These are phyloP conservation scores for Porodaedalea pini DNA, from an alignment of 1,284 basidiomycete genomes.

Conservation along the genomic window DNA sequence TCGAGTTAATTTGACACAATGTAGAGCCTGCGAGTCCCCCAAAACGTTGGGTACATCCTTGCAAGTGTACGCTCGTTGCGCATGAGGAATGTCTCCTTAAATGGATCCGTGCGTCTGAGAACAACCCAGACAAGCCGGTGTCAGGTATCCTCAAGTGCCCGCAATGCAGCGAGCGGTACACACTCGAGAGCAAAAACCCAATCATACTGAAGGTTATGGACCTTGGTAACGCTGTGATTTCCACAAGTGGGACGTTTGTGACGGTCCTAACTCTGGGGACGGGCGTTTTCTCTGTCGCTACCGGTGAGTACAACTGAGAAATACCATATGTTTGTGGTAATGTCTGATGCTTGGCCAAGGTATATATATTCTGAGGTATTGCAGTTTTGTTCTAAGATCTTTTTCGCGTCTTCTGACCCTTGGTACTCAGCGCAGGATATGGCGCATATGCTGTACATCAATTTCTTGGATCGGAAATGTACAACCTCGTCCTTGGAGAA, in stretches of 20 bases:
- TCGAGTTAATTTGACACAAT: not conserved
- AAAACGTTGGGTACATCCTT: conserved; percentile 70
- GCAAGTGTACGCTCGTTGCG: conserved; percentile 72
- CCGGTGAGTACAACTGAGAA: conserved; percentile 33
- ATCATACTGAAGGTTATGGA: conserved; percentile 47
- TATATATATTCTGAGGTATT: conserved; percentile 42
- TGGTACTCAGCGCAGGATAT: conserved; percentile 51
- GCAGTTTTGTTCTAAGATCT: not conserved
- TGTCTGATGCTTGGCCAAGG: conserved; percentile 36
- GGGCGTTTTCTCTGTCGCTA: conserved; percentile 40
- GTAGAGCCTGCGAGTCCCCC: conserved; percentile 45
- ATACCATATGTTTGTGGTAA: not conserved
- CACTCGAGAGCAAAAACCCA: conserved; percentile 61
- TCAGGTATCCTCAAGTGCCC: conserved; percentile 71
- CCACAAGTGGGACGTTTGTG: conserved; percentile 46
- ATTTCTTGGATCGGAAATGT: conserved; percentile 66
- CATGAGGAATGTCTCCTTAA: conserved; percentile 73
- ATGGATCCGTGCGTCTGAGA: conserved; percentile 70
- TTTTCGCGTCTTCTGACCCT: not conserved
- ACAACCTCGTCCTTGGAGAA: conserved; percentile 54
- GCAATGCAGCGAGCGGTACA: conserved; percentile 65
- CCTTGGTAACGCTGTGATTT: conserved; percentile 44
- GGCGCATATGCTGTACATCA: conserved; percentile 68
- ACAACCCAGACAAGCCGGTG: conserved; percentile 43
- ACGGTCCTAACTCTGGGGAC: conserved; percentile 45